Evolutionary conservation across 2,329 filamentous ascomycete species (phyloP).

Genomic region (Penicillium olsonii): DNA sequence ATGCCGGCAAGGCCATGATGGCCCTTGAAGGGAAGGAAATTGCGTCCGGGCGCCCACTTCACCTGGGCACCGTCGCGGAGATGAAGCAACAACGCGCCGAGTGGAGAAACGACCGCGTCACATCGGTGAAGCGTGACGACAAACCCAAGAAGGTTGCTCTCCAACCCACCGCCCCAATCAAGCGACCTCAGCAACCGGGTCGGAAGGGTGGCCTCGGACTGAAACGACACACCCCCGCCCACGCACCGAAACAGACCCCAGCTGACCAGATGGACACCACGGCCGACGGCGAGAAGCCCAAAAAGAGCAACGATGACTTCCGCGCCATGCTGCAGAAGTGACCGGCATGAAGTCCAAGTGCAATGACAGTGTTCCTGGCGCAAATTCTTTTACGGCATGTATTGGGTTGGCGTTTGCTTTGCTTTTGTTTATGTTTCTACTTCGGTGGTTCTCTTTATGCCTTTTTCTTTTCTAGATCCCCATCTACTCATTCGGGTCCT

Average conservation of each 20-base stretch:
- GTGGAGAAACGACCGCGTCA: conserved; percentile 37
- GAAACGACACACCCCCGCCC: conserved; percentile 42
- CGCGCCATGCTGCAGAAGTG: conserved; percentile 52
- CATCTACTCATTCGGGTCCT: conserved; percentile 11
- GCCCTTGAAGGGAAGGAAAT: conserved; percentile 52
- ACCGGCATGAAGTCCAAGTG: conserved; percentile 27
- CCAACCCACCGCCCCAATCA: conserved; percentile 40
- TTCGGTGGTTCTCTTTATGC: conserved; percentile 11
- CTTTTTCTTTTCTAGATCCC: conserved; percentile 9
- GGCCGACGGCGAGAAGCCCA: conserved; percentile 33
- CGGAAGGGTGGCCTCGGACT: conserved; percentile 51
- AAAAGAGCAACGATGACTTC: conserved; percentile 62
- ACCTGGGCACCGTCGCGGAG: conserved; percentile 55
- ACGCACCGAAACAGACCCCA: conserved; percentile 11
- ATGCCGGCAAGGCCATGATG: conserved; percentile 63
- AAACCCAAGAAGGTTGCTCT: conserved; percentile 28
- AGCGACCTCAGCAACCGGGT: conserved; percentile 49
- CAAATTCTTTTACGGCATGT: conserved; percentile 26
- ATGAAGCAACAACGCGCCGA: conserved; percentile 48
- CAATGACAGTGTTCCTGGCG: conserved; percentile 23
- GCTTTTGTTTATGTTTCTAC: conserved; percentile 2
- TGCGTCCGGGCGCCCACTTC: conserved; percentile 42
- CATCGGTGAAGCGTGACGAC: conserved; percentile 40
- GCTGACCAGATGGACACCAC: conserved; percentile 28
- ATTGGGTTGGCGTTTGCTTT: conserved; percentile 28